phyloP scores from a whole-genome alignment of 495 filamentous ascomycete species.

The Neurospora sp. region DNA sequence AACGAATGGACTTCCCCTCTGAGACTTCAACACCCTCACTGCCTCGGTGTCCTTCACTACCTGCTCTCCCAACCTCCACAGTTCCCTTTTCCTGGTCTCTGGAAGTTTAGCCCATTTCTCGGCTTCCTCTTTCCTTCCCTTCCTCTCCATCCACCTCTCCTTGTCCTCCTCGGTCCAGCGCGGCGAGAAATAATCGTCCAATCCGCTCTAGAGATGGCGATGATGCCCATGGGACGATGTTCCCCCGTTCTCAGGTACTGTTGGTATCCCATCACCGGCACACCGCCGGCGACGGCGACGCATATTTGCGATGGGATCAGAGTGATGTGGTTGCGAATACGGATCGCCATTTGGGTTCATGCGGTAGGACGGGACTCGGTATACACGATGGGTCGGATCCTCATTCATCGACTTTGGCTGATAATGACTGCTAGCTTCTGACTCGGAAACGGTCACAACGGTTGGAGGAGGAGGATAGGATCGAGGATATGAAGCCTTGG shows the following conservation, averaged over 20 bases:
- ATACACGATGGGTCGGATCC: neutral
- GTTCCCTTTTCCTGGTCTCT: neutral
- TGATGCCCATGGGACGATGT: neutral
- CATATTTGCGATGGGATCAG: neutral
- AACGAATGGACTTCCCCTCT: neutral
- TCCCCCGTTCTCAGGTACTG: neutral
- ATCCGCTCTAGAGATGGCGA: neutral
- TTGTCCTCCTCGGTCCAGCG: neutral
- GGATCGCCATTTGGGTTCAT: neutral
- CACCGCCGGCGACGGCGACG: neutral
- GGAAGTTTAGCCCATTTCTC: neutral
- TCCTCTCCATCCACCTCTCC: neutral
- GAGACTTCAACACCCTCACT: neutral
- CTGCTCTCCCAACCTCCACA: neutral
- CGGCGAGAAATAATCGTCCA: neutral
- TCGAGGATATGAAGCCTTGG: neutral
- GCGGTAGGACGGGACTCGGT: neutral
- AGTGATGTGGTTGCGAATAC: fast-evolving
- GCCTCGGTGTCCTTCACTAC: neutral
- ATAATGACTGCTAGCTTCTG: neutral
- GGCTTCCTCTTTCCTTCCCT: neutral
- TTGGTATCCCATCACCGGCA: neutral
- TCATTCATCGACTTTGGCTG: fast-evolving
- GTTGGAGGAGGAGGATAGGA: neutral
- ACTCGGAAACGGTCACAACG: neutral